These are phyloP conservation scores for Coffea canephora DNA, from an alignment of 257 asterid genomes.

Conservation along the genomic window DNA sequence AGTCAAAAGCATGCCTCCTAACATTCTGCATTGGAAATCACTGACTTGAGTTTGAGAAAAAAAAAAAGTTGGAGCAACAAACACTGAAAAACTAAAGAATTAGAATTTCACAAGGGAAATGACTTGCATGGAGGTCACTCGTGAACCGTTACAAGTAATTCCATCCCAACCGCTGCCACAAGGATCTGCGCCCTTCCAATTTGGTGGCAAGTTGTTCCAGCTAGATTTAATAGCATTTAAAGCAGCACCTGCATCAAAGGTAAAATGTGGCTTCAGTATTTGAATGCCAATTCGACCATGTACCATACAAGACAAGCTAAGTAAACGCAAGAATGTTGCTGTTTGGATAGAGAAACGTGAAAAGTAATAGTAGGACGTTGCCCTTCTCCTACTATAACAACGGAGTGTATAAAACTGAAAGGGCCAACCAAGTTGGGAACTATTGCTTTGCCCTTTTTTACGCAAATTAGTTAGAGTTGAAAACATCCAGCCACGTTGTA, in stretches of 20 bases:
- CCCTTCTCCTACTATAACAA: not conserved
- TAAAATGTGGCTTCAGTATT: not conserved
- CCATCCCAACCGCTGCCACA: slow-evolving; percentile 83
- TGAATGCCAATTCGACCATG: not conserved
- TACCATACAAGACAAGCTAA: not conserved
- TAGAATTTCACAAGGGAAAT: not conserved
- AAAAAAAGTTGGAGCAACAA: slow-evolving; percentile 5
- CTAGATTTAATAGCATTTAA: slow-evolving; percentile 57
- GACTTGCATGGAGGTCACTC: slow-evolving; percentile 67
- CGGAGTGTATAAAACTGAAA: not conserved
- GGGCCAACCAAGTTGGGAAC: not conserved
- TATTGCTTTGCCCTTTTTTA: not conserved
- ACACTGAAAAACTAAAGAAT: not conserved
- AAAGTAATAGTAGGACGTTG: not conserved
- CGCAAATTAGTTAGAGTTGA: too few relatives aligned
- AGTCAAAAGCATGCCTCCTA: slow-evolving; percentile 57
- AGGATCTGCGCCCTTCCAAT: slow-evolving; percentile 81
- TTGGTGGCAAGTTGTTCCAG: slow-evolving; percentile 87
- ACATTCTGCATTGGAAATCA: slow-evolving; percentile 40
- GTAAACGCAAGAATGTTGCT: not conserved
- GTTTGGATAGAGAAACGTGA: not conserved
- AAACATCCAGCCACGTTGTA: too few relatives aligned
- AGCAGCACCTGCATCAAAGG: slow-evolving; percentile 55
- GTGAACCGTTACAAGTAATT: slow-evolving; percentile 50
- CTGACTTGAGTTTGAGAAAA: slow-evolving; percentile 13